These are phyloP conservation scores for Phialophora chinensis DNA, from an alignment of 2,329 filamentous ascomycete genomes.

Conservation along the genomic window DNA sequence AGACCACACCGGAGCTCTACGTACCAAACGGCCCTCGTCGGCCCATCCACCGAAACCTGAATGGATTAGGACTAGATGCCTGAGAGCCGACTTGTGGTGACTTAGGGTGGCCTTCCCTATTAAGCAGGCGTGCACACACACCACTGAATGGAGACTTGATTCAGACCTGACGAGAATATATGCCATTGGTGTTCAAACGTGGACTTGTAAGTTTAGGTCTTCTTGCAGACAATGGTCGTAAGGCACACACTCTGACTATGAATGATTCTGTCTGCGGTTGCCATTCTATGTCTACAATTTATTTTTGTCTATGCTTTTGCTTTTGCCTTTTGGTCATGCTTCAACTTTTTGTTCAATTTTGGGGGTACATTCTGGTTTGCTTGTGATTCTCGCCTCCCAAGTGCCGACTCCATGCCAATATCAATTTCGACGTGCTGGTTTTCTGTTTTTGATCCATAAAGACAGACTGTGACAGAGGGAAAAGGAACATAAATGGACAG, in stretches of 20 bases:
- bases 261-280: not conserved
- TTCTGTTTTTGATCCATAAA: not conserved
- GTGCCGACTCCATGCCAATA: not conserved
- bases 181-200: not conserved
- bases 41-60: not conserved
- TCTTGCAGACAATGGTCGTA: not conserved
- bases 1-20: not conserved
- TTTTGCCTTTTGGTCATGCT: not conserved
- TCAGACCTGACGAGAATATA: not conserved
- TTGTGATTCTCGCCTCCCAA: constrained; percentile 2
- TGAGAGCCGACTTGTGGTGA: not conserved
- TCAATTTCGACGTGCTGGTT: not conserved
- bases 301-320: constrained; percentile 2
- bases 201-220: not conserved
- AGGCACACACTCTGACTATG: not conserved
- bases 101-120: too few relatives aligned
- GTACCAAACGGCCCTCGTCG: not conserved
- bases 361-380: not conserved
- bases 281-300: not conserved
- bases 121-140: not conserved
- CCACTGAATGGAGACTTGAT: not conserved
- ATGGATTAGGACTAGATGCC: not conserved
- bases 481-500: not conserved
- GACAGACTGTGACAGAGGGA: not conserved
- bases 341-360: not conserved